Base-by-base conservation (phyloP, 495 filamentous ascomycete species). In the Cenococcum geophilum region DNA sequence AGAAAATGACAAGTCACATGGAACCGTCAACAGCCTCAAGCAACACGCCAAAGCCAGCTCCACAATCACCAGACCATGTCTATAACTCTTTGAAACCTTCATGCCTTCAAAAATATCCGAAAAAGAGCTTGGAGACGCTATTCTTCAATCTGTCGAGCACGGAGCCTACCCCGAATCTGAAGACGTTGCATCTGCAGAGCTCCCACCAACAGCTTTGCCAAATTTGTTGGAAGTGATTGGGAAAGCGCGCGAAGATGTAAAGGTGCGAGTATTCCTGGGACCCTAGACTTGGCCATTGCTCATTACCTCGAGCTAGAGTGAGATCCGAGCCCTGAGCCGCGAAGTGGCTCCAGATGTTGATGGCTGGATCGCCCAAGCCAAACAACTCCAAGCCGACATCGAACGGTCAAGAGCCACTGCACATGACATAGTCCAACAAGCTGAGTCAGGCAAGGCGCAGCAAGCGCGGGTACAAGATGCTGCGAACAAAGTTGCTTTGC, bases 341-440 rank as follows among this genome's bases (percentile, higher is more conserved):
- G 82, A 87, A 49, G 86, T 83, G 43, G 84, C 85, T 47, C 82
- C 86, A 21, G 88, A 93, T 68, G 85, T 93, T 63, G 86, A 89
- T 68, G 78, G 83, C 61, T 97, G 92, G 92, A 87, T 93, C 58
- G 72, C 78, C 21, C 88, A 92, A 71, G 89, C 91, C 35, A 87
- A 87, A 71, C 83, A 86, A 54, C 82, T 95, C n/a, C 87, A 90
- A 68, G 78, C 81, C 34, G 92, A 96, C 65, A 89, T 97, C 60
- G 80, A 88, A 65, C 79, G 79, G 36, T 88, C 89, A 18, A 82
- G 86, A 62, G 76, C 79, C 10, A 84, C 86, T 27, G 89, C 91
- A 18, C 83, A 82, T 54, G 82, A 87, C 49, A 93, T 97, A 50
- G 80, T 89, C 9, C 79, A 82, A 58, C 77, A 87, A 59, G 83